Evolutionary conservation across 208 protist genomes (phyloP).

Genomic region (Acanthamoeba healyi): DNA sequence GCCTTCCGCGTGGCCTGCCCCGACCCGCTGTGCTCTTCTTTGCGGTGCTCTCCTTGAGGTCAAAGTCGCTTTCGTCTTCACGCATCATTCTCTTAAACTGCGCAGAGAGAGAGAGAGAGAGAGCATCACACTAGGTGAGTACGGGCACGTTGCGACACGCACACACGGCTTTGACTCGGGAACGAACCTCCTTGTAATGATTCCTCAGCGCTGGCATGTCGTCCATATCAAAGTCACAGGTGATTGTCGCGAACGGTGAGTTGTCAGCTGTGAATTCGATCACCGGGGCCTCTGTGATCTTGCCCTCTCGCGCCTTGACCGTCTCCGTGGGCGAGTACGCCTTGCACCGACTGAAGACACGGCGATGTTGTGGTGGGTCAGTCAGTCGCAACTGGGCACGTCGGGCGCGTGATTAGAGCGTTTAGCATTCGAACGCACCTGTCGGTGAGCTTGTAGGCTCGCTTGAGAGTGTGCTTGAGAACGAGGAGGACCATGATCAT

Average conservation of each 20-base stretch:
- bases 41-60: constrained; percentile 19
- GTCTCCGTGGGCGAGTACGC: constrained; percentile 35
- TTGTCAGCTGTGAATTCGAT: constrained; percentile 26
- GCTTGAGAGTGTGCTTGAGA: constrained; percentile 59
- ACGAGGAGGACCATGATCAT: constrained; percentile 65
- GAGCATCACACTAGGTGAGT: too few species aligned
- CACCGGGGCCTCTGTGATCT: constrained; percentile 23
- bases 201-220: neutral
- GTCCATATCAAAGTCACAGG: constrained; percentile 6
- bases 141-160: too few species aligned
- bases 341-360: neutral
- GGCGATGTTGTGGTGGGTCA: too few species aligned
- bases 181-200: constrained; percentile 65
- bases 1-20: neutral
- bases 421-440: neutral
- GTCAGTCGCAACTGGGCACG: too few species aligned
- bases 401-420: too few species aligned
- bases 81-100: constrained; percentile 62
- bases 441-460: constrained; percentile 34
- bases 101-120: too few species aligned
- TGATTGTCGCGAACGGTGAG: constrained; percentile 31
- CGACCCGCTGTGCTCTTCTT: constrained; percentile 11
- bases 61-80: constrained; percentile 54
- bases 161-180: too few species aligned
- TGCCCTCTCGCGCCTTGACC: constrained; percentile 7